A percentile compares a stretch with the other conserved stretches of the same genome.
phyloP scores from a whole-genome alignment of 176 grass and related monocot species.

The Oryza nivara region DNA sequence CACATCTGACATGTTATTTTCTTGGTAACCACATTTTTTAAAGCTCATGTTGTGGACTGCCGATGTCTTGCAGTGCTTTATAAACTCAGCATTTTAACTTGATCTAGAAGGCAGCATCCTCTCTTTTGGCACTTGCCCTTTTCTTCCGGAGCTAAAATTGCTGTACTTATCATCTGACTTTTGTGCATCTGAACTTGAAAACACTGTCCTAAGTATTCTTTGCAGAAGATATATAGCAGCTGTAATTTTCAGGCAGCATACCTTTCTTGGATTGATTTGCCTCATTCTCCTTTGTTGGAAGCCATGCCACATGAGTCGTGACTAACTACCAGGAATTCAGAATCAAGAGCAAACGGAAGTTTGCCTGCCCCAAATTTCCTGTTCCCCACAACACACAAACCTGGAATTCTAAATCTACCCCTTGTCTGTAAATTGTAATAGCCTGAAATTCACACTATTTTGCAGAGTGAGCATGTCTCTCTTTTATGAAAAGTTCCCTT shows the following conservation, averaged over 20 bases:
- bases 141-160: conserved; percentile 24
- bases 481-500: not conserved
- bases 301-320: not conserved
- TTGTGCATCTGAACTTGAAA: not conserved
- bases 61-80: conserved; percentile 13
- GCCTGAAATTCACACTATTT: not conserved
- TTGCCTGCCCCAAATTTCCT: not conserved
- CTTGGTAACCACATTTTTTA: not conserved
- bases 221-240: not conserved
- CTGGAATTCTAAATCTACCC: not conserved
- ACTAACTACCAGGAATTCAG: not conserved
- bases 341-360: not conserved
- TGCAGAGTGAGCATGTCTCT: too few species aligned
- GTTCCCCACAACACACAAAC: not conserved
- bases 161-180: conserved; percentile 15
- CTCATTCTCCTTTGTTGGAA: not conserved
- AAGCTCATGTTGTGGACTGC: conserved; percentile 7
- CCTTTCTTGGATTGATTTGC: not conserved
- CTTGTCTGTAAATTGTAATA: not conserved
- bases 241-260: conserved; percentile 30
- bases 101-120: conserved; percentile 39
- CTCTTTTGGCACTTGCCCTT: conserved; percentile 14
- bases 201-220: not conserved
- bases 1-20: not conserved
- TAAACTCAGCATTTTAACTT: conserved; percentile 38